Evolutionary conservation across 306 rosid species (phyloP), one percentile per base, ranked within the genome.

Genomic region (Ormosia semicastrata): DNA sequence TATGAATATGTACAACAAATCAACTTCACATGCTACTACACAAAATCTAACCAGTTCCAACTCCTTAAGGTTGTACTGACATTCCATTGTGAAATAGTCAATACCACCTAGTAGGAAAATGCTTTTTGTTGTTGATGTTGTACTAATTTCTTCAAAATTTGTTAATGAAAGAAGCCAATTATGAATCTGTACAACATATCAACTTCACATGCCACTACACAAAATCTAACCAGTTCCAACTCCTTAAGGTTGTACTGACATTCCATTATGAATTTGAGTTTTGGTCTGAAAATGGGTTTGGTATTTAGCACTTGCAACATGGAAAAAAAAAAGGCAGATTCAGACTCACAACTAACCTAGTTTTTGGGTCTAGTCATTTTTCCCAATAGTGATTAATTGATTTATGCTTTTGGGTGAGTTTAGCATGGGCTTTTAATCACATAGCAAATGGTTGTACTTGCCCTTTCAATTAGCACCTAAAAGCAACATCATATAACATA

Each of bases 31-130:
- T 7, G 64, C 41, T 50, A 65, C 79, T 40, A 86, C 86, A 67
- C 79, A 66, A 85, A 85, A 82, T 30, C 86, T 82, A 33, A 86
- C 29, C 52, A 82, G 14, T 72, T 82, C 79, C 73, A 86, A 50
- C 76, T 82, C 86, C 65, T 78, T 82, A 10, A 82, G 69, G 32
- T 29, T 62, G 73, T 41, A 52, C 7, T 60, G 37, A 52, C 62
- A 46, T 73, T 77, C 74, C 75, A 0, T 41, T 36, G 52, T 43
- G 10, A 78, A 24, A n/a, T n/a, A n/a, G n/a, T n/a, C n/a, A n/a
- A n/a, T n/a, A n/a, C n/a, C n/a, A n/a, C n/a, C n/a, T n/a, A n/a
- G n/a, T n/a, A n/a, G n/a, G n/a, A n/a, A n/a, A n/a, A n/a, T n/a
- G n/a, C n/a, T n/a, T n/a, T n/a, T n/a, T n/a, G n/a, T n/a, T n/a